Evolutionary conservation across 1,284 basidiomycete genomes (phyloP), one percentile per base, ranked within the genome.

Genomic region (Apiotrichum gamsii): DNA sequence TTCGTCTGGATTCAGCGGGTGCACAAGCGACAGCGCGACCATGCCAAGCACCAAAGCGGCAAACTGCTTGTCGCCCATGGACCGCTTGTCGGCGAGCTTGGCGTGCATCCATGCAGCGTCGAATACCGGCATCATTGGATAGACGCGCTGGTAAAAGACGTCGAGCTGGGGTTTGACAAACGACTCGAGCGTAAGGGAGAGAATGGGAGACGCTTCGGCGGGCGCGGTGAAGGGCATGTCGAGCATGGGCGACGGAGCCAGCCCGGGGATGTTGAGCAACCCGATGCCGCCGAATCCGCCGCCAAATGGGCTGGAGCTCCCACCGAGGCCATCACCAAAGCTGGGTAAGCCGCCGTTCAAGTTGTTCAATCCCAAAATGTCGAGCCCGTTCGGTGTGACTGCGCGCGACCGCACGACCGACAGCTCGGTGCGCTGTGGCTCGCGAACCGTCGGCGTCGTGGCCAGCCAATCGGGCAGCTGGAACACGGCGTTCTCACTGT

Each of bases 51-150:
- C 47, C 21, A 64, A 29, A 1, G 58, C 49, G 13, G 54, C 51
- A 36, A 63, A 63, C 4, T 43, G 18, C 10, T 38, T 46, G 34
- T 45, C 41, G 21, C 45, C 48, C 18, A 52, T 39, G 6, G 44
- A 39, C 31, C 42, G 43, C 5, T 39, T 39, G 23, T 51, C 47
- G 19, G 49, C 32, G 11, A 62, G 45, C 11, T 41, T 8, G 25
- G 43, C 19, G 24, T 53, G 42, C 18, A 60, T 51, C 33, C 60
- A 47, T 8, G 46, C 28, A 2, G 40, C 48, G 23, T 43, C 20
- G 40, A 54, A 60, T n/a, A 64, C 51, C 4, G 62, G 62, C 31
- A 64, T 61, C 62, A 64, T 64, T 3, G 58, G 57, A 35, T 53
- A 59, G 20, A 64, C 47, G 15, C 60, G 43, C 6, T 47, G 35